Base-by-base conservation (phyloP, 495 filamentous ascomycete genomes). In the Tuber indicum region DNA sequence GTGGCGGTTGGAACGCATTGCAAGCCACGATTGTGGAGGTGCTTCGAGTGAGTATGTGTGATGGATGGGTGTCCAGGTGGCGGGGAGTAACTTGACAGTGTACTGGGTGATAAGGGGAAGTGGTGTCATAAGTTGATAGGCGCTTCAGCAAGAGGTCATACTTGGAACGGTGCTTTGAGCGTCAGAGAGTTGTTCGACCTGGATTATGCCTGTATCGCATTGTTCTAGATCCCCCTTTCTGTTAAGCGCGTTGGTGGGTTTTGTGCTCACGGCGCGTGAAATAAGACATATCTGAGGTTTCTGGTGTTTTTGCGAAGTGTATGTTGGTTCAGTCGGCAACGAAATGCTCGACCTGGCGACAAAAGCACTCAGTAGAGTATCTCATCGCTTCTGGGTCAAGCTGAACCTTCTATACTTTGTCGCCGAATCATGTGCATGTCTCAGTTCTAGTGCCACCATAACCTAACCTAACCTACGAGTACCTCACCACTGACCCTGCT, bases 371-470 rank as follows among this genome's bases (percentile, higher is more conserved):
- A 62, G 52, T 26, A 58, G 1, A 7, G 9, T 62, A 66, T 66
- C n/a, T 62, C 52, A 52, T n/a, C 49, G 6, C n/a, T 12, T 23
- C 23, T 9, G 10, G 1, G 0, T 58, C 23, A n/a, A 66, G 17
- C 58, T 5, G 58, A 26, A 66, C 58, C 58, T 17, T 32, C 52
- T 32, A 14, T 9, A 10, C 23, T 12, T 26, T 36, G 26, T 26
- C 58, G 26, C 26, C 26, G 26, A 62, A 62, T 62, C 26, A 32
- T 36, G 14, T 66, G 14, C 58, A 36, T 10, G 52, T 62, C 52
- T 62, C 52, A 62, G 52, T 62, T 66, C n/a, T 66, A 32, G 58
- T 66, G 36, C 58, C 12, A 66, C 58, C 58, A 66, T 66, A 66
- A 66, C 58, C 58, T 66, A 66, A 7, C 26, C 26, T 36, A 6